Evolutionary conservation across 2,329 filamentous ascomycete genomes (phyloP).

Genomic region (Bipolaris gigantea): DNA sequence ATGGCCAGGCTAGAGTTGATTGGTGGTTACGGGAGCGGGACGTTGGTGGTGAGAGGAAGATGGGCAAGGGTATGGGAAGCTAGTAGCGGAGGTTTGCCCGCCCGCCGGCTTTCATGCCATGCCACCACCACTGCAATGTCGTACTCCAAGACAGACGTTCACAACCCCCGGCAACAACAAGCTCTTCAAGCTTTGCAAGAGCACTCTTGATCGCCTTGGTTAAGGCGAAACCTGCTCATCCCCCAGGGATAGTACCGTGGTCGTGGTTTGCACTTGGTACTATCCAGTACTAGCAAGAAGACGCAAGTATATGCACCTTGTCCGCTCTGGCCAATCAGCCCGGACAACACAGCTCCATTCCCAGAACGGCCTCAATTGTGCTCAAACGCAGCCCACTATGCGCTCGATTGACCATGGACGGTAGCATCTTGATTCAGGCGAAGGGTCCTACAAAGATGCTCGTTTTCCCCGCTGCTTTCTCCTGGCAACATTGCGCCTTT

Average conservation of each 20-base stretch:
- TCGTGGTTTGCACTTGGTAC: not conserved
- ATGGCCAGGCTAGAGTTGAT: conserved; percentile 24
- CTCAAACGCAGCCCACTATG: conserved; percentile 1
- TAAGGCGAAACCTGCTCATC: not conserved
- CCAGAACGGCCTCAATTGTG: conserved; percentile 16
- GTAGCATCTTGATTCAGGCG: not conserved
- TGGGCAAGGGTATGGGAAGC: conserved; percentile 13
- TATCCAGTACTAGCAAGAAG: conserved; percentile 1
- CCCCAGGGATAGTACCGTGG: conserved; percentile 2
- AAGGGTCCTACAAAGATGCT: conserved; percentile 3
- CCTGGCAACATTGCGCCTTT: not conserved
- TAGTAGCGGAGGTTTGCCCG: conserved; percentile 16
- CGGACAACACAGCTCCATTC: not conserved
- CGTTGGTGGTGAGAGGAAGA: conserved; percentile 1
- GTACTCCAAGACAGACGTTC: too few species aligned
- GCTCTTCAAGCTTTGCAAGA: not conserved
- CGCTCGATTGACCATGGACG: not conserved
- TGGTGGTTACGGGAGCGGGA: conserved; percentile 11
- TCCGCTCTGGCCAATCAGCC: conserved; percentile 6
- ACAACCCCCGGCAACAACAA: not conserved
- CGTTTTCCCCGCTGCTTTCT: not conserved
- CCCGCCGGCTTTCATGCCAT: not conserved
- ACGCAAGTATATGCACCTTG: conserved; percentile 5
- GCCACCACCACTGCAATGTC: not conserved
- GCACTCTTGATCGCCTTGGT: not conserved